Conservation (phyloP, 495 filamentous ascomycete genomes). For the Tetracladium marchalianum region DNA sequence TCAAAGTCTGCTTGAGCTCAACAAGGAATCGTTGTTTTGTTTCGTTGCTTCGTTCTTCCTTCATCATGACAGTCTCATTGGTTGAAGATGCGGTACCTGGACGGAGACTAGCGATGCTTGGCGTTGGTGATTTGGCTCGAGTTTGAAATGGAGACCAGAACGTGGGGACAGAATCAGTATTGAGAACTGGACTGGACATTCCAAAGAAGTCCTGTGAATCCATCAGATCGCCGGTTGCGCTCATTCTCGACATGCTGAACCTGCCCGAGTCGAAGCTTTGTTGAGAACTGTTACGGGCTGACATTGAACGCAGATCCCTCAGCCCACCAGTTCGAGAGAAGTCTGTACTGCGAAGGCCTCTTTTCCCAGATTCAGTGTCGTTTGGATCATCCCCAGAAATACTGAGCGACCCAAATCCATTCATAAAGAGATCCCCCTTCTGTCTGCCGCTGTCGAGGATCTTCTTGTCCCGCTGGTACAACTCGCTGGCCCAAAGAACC, state of each 20-base stretch:
- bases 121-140: conserved; percentile 45
- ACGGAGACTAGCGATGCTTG: conserved; percentile 41
- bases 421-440: conserved; percentile 40
- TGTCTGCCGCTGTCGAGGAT: conserved; percentile 60
- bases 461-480: conserved; percentile 71
- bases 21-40: conserved; percentile 55
- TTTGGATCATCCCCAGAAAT: conserved; percentile 32
- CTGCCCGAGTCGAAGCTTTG: conserved; percentile 60
- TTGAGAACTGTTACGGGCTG: conserved; percentile 45
- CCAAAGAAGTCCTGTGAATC: conserved; percentile 66
- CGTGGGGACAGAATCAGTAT: conserved; percentile 68
- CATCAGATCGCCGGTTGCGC: conserved; percentile 40
- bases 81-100: conserved; percentile 46
- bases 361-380: conserved; percentile 23
- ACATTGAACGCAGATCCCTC: conserved; percentile 42
- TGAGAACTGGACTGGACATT: conserved; percentile 55
- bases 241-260: conserved; percentile 45
- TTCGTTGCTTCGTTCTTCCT: conserved; percentile 22
- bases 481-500: conserved; percentile 84
- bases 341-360: conserved; percentile 31
- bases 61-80: conserved; percentile 48
- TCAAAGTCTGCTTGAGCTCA: conserved; percentile 68
- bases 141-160: conserved; percentile 83
- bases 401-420: conserved; percentile 37
- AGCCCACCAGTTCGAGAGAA: conserved; percentile 26